Evolutionary conservation across 2,329 filamentous ascomycete genomes (phyloP), one percentile per base, ranked within the genome.

Genomic region (Phaeophleospora eucalypticola): DNA sequence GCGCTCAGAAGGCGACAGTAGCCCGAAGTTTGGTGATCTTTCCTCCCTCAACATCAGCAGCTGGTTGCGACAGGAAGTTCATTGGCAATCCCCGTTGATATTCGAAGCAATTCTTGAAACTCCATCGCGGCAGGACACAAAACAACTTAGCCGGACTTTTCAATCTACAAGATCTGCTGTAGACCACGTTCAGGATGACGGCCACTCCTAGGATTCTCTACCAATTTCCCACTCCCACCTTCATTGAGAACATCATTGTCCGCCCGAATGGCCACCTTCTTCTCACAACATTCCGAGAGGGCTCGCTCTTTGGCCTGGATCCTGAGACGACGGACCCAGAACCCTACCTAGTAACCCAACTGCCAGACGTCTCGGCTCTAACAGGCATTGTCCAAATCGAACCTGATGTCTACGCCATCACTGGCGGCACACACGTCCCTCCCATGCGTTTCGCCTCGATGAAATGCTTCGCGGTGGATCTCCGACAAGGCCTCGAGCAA

Each of bases 201-300:
- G 6, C n/a, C n/a, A n/a, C n/a, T n/a, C n/a, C n/a, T n/a, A n/a
- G n/a, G n/a, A 40, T 16, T n/a, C 15, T 44, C n/a, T 39, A 44
- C 41, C n/a, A 10, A 8, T 48, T 48, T 27, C 24, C 16, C 12
- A 19, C 12, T 18, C 21, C 17, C 12, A 38, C 14, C 27, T 44
- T 48, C 41, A 35, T 48, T 9, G 41, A 43, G n/a, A 45, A 43
- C 17, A 87, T 73, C 40, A 10, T 32, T 35, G 35, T 39, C 40
- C 38, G 45, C 18, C 29, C 32, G 15, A 40, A 40, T 36, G 35
- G 29, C 33, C 35, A 40, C 24, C 41, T 48, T 36, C 41, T 41
- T 36, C 36, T 48, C 34, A 48, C 45, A 3, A 43, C 45, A 16
- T 48, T 43, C 45, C 34, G 35, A 20, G 40, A 48, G 35, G 45